A percentile compares a stretch with the other conserved stretches of the same genome.
Conservation (phyloP, 345 rosid species). For the Linum tenue region DNA sequence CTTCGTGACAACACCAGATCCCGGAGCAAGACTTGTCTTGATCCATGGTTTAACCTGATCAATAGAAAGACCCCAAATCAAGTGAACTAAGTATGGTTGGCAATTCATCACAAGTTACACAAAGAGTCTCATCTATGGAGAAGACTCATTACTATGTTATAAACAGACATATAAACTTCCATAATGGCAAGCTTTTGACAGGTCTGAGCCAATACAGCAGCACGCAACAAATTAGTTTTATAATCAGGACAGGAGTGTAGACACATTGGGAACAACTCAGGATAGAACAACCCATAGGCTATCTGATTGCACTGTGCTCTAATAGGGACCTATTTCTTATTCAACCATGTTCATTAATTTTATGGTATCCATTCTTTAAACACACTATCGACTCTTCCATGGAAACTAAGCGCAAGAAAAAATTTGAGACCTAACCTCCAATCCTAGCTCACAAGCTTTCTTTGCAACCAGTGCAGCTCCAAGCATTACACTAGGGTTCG, state of each 20-base stretch:
- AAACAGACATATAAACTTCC: too few relatives aligned
- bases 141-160: too few relatives aligned
- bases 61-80: constrained; percentile 1
- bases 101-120: not conserved
- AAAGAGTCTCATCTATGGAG: too few relatives aligned
- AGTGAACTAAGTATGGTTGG: not conserved
- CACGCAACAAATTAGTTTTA: too few relatives aligned
- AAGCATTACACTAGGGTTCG: constrained; percentile 94
- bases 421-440: constrained; percentile 47
- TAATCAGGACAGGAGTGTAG: too few relatives aligned
- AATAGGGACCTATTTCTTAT: not conserved
- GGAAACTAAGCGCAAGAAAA: not conserved
- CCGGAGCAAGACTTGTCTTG: constrained; percentile 92
- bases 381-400: not conserved
- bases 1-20: constrained; percentile 92
- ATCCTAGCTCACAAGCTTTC: constrained; percentile 82
- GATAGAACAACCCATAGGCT: not conserved
- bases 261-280: too few relatives aligned
- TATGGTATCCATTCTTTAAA: too few relatives aligned
- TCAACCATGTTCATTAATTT: too few relatives aligned
- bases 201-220: too few relatives aligned
- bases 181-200: too few relatives aligned
- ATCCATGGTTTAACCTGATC: constrained; percentile 79
- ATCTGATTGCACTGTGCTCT: not conserved
- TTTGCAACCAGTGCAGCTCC: constrained; percentile 94